phyloP scores from a whole-genome alignment of 257 asterid species.

The Solanum medicagineum region DNA sequence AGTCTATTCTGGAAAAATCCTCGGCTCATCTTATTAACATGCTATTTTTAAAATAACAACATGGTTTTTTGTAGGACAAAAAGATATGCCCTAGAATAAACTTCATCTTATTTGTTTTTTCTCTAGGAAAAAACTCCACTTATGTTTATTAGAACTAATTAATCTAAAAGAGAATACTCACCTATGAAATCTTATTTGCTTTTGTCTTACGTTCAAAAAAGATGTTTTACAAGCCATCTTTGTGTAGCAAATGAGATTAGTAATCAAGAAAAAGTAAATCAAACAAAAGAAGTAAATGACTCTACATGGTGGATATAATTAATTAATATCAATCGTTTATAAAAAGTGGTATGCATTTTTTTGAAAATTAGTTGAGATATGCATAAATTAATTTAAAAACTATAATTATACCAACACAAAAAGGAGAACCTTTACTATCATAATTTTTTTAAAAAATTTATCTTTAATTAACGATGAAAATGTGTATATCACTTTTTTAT shows the following conservation, averaged over 20 bases:
- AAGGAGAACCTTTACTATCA: no score
- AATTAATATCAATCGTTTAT: no score
- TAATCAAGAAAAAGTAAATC: background rate
- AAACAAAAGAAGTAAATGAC: background rate
- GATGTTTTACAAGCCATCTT: background rate
- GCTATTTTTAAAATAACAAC: background rate
- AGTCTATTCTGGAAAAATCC: no score
- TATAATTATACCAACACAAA: no score
- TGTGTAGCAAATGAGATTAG: background rate
- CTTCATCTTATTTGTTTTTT: background rate
- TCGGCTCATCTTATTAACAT: background rate
- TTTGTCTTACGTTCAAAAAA: background rate
- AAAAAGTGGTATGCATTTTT: no score
- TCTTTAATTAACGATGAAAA: background rate
- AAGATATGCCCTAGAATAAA: background rate
- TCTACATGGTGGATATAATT: background rate
- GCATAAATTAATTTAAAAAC: no score
- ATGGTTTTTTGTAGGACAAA: background rate
- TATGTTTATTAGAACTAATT: background rate
- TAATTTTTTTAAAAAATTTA: background rate
- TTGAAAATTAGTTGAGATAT: no score
- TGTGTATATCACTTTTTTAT: background rate
- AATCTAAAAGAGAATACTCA: background rate
- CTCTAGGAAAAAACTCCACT: background rate
- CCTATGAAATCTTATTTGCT: background rate